Percentiles rank a stretch among this genome's conserved stretches.
Evolutionary conservation across 2,329 filamentous ascomycete genomes (phyloP).

Genomic region (Diaporthe sp.): DNA sequence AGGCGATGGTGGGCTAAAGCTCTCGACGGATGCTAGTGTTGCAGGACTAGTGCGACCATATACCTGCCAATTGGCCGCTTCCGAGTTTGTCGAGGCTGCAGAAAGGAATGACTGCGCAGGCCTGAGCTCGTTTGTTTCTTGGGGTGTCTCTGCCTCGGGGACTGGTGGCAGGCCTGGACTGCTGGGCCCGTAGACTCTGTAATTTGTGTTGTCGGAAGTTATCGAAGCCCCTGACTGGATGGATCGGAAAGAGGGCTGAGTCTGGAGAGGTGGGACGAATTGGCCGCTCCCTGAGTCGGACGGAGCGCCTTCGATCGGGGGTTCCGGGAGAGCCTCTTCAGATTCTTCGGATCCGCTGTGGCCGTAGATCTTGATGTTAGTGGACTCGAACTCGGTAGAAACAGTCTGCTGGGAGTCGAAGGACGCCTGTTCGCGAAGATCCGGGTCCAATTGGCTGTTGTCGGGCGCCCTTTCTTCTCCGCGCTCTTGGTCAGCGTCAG

Average conservation of each 20-base stretch:
- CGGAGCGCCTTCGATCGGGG: conserved; percentile 10
- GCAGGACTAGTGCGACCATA: conserved; percentile 57
- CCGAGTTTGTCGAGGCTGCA: conserved; percentile 56
- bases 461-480: conserved; percentile 1
- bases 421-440: conserved; percentile 52
- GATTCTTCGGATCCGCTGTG: conserved; percentile 52
- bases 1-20: conserved; percentile 47
- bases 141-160: conserved; percentile 32
- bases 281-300: conserved; percentile 31
- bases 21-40: conserved; percentile 56
- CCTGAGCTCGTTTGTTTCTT: conserved; percentile 35
- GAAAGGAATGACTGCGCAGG: conserved; percentile 51
- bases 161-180: conserved; percentile 47
- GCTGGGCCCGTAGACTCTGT: conserved; percentile 61
- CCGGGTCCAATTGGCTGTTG: conserved; percentile 32
- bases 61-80: conserved; percentile 63
- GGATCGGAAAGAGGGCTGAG: conserved; percentile 37
- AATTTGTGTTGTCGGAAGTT: conserved; percentile 63
- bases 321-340: conserved; percentile 33
- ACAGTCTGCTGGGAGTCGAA: conserved; percentile 56
- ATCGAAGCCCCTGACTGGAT: conserved; percentile 53
- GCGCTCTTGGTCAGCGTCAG: conserved; percentile 13
- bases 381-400: conserved; percentile 63
- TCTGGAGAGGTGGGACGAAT: conserved; percentile 34
- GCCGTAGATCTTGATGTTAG: conserved; percentile 69